Evolutionary conservation across 2,329 filamentous ascomycete genomes (phyloP), one percentile per base, ranked within the genome.

Genomic region (Aspergillus aculeatus): DNA sequence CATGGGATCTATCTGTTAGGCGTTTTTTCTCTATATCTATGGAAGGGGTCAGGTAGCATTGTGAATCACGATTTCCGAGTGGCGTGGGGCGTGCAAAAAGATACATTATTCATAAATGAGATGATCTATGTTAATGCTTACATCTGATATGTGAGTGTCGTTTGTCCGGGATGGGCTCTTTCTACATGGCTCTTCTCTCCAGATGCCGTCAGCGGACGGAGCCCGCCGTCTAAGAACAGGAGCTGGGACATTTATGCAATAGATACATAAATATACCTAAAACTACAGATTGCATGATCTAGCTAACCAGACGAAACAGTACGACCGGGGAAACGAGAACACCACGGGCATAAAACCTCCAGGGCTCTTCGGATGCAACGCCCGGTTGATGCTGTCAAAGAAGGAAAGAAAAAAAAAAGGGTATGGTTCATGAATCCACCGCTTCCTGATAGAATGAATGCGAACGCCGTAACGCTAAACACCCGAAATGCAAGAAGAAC

Each of bases 401-500:
- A 23, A 47, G n/a, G 4, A 19, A 35, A 23, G 26, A n/a, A 26
- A 47, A 50, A 38, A 47, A 21, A 21, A 41, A 31, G 41, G 51
- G 14, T 19, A 35, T 31, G 29, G 6, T 11, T 11, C 12, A 14
- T 29, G 26, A 48, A 47, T 32, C 26, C 35, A 24, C 38, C 38
- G 23, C 35, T 54, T 44, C 38, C 6, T n/a, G 6, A 44, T 44
- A 19, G 6, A 19, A 29, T 47, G 6, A 19, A 29, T 47, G 21
- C 16, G 16, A 50, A 62, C 57, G 57, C 57, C 35, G 50, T 54
- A 59, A 59, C 47, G 58, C 61, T 35, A 49, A 63, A 65, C 63
- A 56, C 63, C 63, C 54, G 48, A 50, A 47, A 65, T 65, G 63
- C 63, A 60, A 60, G 47, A 53, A 52, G 19, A 10, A 9, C 26